Base-by-base conservation (phyloP, 164 flowering plant species). In the Vitis rotundifolia region DNA sequence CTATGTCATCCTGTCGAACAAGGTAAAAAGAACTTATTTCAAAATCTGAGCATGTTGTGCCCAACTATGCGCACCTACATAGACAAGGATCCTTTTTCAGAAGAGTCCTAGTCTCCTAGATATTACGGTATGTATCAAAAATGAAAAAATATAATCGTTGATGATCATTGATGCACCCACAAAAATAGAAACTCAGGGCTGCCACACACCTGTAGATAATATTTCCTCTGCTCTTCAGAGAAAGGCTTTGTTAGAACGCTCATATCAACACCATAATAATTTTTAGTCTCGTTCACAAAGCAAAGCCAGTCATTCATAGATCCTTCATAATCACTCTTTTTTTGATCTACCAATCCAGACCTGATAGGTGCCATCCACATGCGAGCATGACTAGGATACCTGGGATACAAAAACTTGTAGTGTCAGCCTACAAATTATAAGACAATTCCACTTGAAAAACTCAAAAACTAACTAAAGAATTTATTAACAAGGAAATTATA, bases 331-430 rank as follows among this genome's bases (percentile, higher is more conserved):
- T 95, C 94, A 29, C 59, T 66, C 87, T 58, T 78, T 69, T 90
- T 95, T 60, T 91, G 89, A 59, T 90, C 96, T 63, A 65, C 91
- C 69, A 88, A 64, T 49, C 89, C 89, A 73, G 98, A 84, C 66
- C 91, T 85, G 47, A 95, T 87, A 22, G 99, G 98, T 69, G 97
- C 98, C 68, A 95, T 48, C 98, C 97, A 95, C 94, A 95, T 93
- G 56, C 92, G 93, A 63, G 99, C 99, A 88, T 95, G 98, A 76
- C 99, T 95, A 28, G 99, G 99, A 68, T 93, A 95, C 99, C 99
- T 95, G 76, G 18, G n/a, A 78, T 79, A 74, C 7, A 16, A 49
- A 57, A 66, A 16, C 55, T 53, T 44, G 3, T 16, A 13, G 13
- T 19, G 14, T 56, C n/a, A 63, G 56, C 19, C n/a, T 51, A 54